Base-by-base conservation (phyloP, 345 rosid species). In the Viola odorata region DNA sequence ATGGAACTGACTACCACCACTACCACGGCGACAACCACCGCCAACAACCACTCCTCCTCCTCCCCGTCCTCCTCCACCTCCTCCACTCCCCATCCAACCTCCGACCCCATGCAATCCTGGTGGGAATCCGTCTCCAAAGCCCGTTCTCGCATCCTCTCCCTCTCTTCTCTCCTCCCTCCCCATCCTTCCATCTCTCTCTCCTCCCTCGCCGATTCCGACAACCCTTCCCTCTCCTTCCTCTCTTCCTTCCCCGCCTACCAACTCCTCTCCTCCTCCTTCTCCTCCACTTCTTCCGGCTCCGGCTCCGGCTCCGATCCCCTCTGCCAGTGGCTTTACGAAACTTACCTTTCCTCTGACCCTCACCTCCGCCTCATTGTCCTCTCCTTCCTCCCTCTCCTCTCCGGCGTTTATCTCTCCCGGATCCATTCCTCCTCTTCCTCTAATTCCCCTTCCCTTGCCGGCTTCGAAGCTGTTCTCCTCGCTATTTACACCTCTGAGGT, bases 51-150 rank as follows among this genome's bases (percentile, higher is more conserved):
- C 2, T 15, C 66, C 13, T 47, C 63, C 12, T 41, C 63, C 44
- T 50, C 63, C 61, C 37, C 69, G 50, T 13, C 55, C 45, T 14
- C 60, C 57, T 50, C 62, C 54, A 3, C 63, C 39, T 3, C 62
- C 51, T 15, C 65, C 50, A 17, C 53, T 12, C 50, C 32, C 49
- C 53, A 7, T 8, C 41, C 69, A 32, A 38, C 53, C 57, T 6
- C 38, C 10, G 69, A 73, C 32, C 76, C 76, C 6, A 63, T 67
- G 61, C 97, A 94, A 61, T 86, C 99, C 2, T 90, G 96, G 97
- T 94, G 97, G 96, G 99, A 94, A 70, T 83, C 97, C 51, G 76
- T 94, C 67, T 94, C 99, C 51, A 94, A 86, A 84, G 81, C 99
- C 39, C 78, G 96, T 15, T 68, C 97, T 52, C 86, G 83, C 40